Evolutionary conservation across 257 asterid genomes (phyloP).

Genomic region (Galeopsis tetrahit): DNA sequence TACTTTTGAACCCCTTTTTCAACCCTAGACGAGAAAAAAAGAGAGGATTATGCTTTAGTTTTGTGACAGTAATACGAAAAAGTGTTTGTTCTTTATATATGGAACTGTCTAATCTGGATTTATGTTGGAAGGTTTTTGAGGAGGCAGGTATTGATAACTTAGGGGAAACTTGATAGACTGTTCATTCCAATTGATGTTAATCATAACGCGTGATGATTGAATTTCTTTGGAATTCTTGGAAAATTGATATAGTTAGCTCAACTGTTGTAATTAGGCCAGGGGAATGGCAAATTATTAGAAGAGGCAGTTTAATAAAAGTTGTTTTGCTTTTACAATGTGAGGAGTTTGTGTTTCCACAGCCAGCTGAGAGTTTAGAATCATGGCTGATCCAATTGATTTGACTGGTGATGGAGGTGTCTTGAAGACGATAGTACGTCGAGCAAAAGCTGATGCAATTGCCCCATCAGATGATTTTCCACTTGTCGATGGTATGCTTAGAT

Average conservation of each 20-base stretch:
- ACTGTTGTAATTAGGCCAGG: background rate
- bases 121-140: background rate
- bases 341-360: constrained; percentile 33
- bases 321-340: background rate
- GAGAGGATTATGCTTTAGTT: background rate
- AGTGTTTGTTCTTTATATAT: background rate
- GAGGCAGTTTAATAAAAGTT: background rate
- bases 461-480: constrained; percentile 93
- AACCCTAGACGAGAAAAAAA: background rate
- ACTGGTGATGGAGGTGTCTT: constrained; percentile 97
- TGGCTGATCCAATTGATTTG: constrained; percentile 77
- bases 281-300: background rate
- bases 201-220: background rate
- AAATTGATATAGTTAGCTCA: background rate
- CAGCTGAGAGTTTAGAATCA: constrained; percentile 44
- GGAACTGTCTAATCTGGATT: background rate
- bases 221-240: background rate
- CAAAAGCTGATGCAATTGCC: constrained; percentile 78
- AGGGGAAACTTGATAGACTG: background rate
- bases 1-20: background rate
- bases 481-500: constrained; percentile 67
- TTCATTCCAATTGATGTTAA: background rate
- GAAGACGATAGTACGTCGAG: constrained; percentile 69
- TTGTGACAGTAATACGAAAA: background rate
- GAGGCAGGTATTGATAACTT: background rate